Conservation (phyloP, 73 alveolate species). For the Symbiodinium pilosum region DNA sequence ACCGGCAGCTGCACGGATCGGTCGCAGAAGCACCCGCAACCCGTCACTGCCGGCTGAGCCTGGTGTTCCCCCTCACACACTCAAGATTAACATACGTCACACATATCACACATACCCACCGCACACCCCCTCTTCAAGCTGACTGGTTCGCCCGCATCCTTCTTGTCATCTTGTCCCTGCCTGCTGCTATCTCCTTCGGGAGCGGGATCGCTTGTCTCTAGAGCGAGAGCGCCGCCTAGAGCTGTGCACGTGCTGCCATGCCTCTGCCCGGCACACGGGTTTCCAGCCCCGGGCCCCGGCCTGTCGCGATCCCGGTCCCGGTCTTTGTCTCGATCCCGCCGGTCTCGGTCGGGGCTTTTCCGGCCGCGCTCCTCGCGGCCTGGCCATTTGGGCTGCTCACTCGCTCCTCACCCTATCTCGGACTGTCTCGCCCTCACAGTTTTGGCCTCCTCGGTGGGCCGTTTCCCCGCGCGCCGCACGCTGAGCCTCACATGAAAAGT, state of each 20-base stretch:
- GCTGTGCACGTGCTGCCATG: not conserved
- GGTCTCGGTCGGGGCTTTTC: constrained; percentile 5
- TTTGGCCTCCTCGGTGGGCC: constrained; percentile 3
- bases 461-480: constrained; percentile 12
- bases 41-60: too few species aligned
- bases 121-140: too few species aligned
- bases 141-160: not conserved
- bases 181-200: constrained; percentile 4
- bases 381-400: not conserved
- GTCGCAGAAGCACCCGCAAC: not conserved
- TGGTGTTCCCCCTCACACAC: too few species aligned
- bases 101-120: too few species aligned
- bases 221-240: constrained; percentile 20
- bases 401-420: too few species aligned
- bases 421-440: not conserved
- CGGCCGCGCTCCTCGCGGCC: not conserved
- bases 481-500: not conserved
- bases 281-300: not conserved
- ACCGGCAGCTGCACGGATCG: not conserved
- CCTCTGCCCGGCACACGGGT: not conserved
- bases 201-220: constrained; percentile 3
- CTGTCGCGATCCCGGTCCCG: constrained; percentile 20
- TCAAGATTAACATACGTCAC: not conserved
- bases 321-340: not conserved
- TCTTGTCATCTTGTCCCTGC: too few species aligned